Percentiles rank a stretch among this genome's conserved stretches.
phyloP scores from a whole-genome alignment of 345 rosid genomes.

The Gossypium stocksii region DNA sequence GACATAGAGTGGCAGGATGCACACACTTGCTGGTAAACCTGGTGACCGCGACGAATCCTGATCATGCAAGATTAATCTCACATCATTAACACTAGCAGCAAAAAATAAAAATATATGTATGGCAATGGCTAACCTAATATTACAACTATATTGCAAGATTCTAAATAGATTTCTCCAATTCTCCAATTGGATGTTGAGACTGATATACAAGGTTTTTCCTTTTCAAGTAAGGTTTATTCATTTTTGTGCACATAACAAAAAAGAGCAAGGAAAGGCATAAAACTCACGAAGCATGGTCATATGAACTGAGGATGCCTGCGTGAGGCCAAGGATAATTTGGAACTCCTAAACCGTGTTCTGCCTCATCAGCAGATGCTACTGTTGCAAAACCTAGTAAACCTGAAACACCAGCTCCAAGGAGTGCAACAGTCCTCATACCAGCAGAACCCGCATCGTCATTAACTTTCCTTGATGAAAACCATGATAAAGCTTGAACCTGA shows the following conservation, averaged over 20 bases:
- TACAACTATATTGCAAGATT: neutral
- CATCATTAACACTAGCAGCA: neutral
- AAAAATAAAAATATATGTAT: neutral
- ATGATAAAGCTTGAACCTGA: slow-evolving; percentile 60
- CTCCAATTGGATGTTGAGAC: neutral
- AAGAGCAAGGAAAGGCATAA: neutral
- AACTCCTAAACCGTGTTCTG: slow-evolving; percentile 85
- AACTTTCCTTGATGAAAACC: slow-evolving; percentile 61
- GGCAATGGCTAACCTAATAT: neutral
- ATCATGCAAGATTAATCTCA: slow-evolving; percentile 23
- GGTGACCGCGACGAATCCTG: slow-evolving; percentile 99
- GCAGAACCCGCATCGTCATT: slow-evolving; percentile 55
- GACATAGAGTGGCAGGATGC: slow-evolving; percentile 99
- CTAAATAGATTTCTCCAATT: neutral
- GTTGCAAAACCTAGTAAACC: slow-evolving; percentile 77
- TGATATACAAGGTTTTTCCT: neutral
- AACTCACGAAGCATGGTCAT: slow-evolving; percentile 99
- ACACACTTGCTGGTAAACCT: slow-evolving; percentile 95
- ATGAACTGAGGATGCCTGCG: slow-evolving; percentile 90
- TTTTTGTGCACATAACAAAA: slow-evolving; percentile 7
- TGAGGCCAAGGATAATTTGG: slow-evolving; percentile 99
- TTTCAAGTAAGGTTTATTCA: neutral
- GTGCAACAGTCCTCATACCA: slow-evolving; percentile 56
- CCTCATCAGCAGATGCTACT: slow-evolving; percentile 91
- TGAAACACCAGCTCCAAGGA: slow-evolving; percentile 84